A percentile compares a stretch with the other conserved stretches of the same genome.
Conservation (phyloP, 495 filamentous ascomycete species). For the Aspergillus carlsbadensis region DNA sequence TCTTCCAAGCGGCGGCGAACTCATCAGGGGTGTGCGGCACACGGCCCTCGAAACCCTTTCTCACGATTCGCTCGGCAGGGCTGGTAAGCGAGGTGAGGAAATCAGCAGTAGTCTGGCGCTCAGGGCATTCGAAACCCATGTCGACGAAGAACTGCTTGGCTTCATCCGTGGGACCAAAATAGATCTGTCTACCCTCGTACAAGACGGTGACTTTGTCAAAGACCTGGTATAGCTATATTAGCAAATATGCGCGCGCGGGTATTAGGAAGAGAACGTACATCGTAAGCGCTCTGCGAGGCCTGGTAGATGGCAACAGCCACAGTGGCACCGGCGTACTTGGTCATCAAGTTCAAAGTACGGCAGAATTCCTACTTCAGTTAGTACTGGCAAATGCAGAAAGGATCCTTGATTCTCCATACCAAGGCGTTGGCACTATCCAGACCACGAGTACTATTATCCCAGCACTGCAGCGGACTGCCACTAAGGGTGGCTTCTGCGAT, state of each 20-base stretch:
- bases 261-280: conserved; percentile 14
- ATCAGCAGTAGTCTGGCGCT: conserved; percentile 67
- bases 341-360: conserved; percentile 72
- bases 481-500: conserved; percentile 64
- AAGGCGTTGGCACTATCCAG: conserved; percentile 83
- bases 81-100: conserved; percentile 77
- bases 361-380: conserved; percentile 46
- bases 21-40: conserved; percentile 73
- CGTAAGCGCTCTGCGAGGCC: conserved; percentile 81
- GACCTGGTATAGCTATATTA: conserved; percentile 12
- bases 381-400: neutral
- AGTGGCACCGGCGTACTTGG: conserved; percentile 72
- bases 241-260: neutral
- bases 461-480: conserved; percentile 71
- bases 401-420: neutral
- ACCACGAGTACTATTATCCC: conserved; percentile 88
- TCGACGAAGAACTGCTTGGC: conserved; percentile 65
- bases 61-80: conserved; percentile 62
- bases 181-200: conserved; percentile 67
- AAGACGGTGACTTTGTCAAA: conserved; percentile 65
- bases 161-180: conserved; percentile 60
- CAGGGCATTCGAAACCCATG: conserved; percentile 64
- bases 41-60: conserved; percentile 59
- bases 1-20: conserved; percentile 63
- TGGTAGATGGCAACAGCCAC: conserved; percentile 85